These are phyloP conservation scores for Nosema muscidifuracis DNA, from an alignment of 371 early-diverging fungal species.

Conservation along the genomic window DNA sequence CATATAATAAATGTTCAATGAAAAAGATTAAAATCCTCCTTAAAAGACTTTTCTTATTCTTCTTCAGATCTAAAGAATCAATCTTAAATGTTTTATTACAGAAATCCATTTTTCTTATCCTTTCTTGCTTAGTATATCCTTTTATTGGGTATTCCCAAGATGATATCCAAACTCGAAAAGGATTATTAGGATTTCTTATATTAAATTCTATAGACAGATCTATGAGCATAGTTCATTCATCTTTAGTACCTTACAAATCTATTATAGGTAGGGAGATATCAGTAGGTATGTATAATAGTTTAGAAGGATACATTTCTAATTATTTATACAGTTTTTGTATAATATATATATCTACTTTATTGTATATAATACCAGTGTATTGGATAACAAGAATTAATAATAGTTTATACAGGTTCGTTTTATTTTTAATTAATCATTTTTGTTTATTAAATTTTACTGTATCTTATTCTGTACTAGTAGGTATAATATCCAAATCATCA, in stretches of 20 bases:
- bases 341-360: conserved; percentile 31
- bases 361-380: conserved; percentile 58
- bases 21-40: conserved; percentile 42
- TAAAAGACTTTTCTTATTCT: conserved; percentile 60
- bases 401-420: conserved; percentile 55
- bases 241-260: conserved; percentile 56
- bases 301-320: conserved; percentile 63
- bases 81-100: conserved; percentile 59
- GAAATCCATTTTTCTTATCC: conserved; percentile 34
- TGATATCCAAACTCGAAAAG: conserved; percentile 63
- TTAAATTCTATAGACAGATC: conserved; percentile 64
- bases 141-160: conserved; percentile 52
- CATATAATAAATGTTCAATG: neutral
- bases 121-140: conserved; percentile 30
- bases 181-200: conserved; percentile 62
- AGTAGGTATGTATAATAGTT: conserved; percentile 63
- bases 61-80: conserved; percentile 50
- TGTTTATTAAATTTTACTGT: conserved; percentile 53
- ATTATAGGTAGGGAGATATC: conserved; percentile 64
- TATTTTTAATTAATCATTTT: conserved; percentile 58
- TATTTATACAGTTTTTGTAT: conserved; percentile 56
- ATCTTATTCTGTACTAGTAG: conserved; percentile 61
- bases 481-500: conserved; percentile 57
- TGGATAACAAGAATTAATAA: conserved; percentile 63
- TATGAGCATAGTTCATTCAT: conserved; percentile 59